Conservation (phyloP, 2,329 filamentous ascomycete genomes). For the Metarhizium album region DNA sequence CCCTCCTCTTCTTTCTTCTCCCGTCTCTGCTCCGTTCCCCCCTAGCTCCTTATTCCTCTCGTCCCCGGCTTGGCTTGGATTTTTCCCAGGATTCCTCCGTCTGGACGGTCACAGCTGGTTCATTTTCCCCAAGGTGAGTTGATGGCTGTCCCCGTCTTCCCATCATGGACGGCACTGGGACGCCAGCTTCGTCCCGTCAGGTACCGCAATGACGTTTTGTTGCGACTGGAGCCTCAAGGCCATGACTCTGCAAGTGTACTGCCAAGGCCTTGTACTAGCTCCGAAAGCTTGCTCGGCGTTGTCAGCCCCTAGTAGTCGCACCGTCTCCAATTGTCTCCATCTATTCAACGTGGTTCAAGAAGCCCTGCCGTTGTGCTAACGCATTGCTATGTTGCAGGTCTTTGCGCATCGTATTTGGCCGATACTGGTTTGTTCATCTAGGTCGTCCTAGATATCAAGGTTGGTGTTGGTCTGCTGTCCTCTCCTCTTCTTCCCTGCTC, state of each 20-base stretch:
- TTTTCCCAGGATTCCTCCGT: not conserved
- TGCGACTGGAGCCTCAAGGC: not conserved
- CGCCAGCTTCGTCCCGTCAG: not conserved
- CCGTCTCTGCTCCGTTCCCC: not conserved
- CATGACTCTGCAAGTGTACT: not conserved
- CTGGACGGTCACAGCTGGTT: not conserved
- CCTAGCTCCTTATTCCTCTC: not conserved
- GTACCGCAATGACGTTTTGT: not conserved
- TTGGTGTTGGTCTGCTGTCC: not conserved
- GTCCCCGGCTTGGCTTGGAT: not conserved
- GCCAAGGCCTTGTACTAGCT: not conserved
- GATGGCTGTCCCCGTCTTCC: not conserved
- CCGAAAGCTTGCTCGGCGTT: not conserved
- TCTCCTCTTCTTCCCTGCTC: too few relatives aligned
- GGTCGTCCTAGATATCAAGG: not conserved
- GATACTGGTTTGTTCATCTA: not conserved
- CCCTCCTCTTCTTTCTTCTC: slow-evolving; percentile 1
- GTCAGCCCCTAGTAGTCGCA: not conserved
- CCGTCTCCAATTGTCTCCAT: not conserved
- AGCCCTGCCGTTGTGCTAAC: not conserved
- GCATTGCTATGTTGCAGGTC: not conserved
- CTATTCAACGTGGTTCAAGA: not conserved
- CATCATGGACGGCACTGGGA: too few relatives aligned
- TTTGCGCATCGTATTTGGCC: not conserved
- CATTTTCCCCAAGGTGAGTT: not conserved